Evolutionary conservation across 495 filamentous ascomycete species (phyloP), one percentile per base, ranked within the genome.

Genomic region (Aspergillus haitiensis): DNA sequence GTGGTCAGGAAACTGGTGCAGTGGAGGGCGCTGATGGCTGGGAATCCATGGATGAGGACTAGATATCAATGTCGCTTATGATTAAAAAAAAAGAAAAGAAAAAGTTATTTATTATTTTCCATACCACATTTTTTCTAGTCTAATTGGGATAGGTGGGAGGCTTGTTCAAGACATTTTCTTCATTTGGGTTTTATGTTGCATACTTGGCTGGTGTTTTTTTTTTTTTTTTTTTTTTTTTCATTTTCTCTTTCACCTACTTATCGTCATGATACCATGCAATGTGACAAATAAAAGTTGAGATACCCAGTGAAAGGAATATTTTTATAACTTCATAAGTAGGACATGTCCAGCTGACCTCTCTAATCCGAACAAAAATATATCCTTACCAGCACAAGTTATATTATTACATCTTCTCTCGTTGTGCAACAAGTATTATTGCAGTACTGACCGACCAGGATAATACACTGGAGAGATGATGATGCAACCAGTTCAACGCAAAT

Each of bases 21-120:
- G 81, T 59, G 16, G 76, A 59, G 27, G 78, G 72, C 10, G 69
- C 63, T 9, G 82, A 87, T 75, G 88, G 86, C 15, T 93, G 87
- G 79, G 92, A 96, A 73, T 93, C 89, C 36, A 96, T 96, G 93
- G 91, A 96, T 61, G 93, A 96, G 74, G 86, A 90, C 67, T 87
- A 40, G 60, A 32, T 12, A 48, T 16, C 9, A 27, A 27, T 27
- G 21, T 3, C 21, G 21, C 21, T 27, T 1, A 27, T 27, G 21
- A 27, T 3, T 27, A 27, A 33, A 34, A 39, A 49, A 54, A 42
- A 27, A 42, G 34, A 0, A 7, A 45, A 34, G 32, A 42, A 46
- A 40, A 33, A 45, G 16, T 47, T 52, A 7, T 35, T 36, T 27
- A 52, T 52, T 21, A 52, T 52, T 52, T 27, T 33, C 21, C 21